Base-by-base conservation (phyloP, 2,329 filamentous ascomycete species). In the Dactylellina cionopaga region DNA sequence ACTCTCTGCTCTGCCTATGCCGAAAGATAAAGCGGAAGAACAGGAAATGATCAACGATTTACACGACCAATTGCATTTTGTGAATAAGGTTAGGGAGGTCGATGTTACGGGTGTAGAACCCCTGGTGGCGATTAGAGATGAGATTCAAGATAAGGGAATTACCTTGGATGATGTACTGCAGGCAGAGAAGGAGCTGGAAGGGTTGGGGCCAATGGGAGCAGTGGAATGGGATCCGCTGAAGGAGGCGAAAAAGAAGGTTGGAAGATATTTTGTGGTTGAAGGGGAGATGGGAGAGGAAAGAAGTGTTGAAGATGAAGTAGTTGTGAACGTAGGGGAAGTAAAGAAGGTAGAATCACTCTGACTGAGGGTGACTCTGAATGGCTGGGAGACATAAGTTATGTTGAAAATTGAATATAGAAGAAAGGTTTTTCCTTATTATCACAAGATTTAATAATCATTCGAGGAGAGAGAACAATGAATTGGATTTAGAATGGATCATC, bases 61-160 rank as follows among this genome's bases (percentile, higher is more conserved):
- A 1, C 85, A 89, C 56, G 88, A 90, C 29, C 95, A 99, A 79
- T 86, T 99, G 0, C 89, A 90, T 77, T 99, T 99, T 78, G 92
- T 98, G n/a, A 88, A 87, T 73, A 87, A 92, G 74, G 88, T 98
- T 17, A 93, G 96, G 78, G 83, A 85, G 44, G 89, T 96, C 51
- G 86, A 96, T 79, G 93, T 92, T 0, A 81, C 84, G 0, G 88
- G 85, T 2, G 83, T 97, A 0, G 84, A 88, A 63, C 93, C 95
- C 0, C 81, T 99, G 43, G 85, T 87, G 54, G 89, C 89, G 44
- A 89, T 98, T 65, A 87, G 92, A 58, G 94, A 98, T 79, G 93
- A 95, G 82, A 91, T 90, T 0, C 86, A 86, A 3, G 83, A 92
- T 54, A 85, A 84, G 0, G 75, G 91, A 47, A 83, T 84, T 11